These are phyloP conservation scores for Marsdenia floribunda DNA, from an alignment of 257 asterid genomes.

Conservation along the genomic window DNA sequence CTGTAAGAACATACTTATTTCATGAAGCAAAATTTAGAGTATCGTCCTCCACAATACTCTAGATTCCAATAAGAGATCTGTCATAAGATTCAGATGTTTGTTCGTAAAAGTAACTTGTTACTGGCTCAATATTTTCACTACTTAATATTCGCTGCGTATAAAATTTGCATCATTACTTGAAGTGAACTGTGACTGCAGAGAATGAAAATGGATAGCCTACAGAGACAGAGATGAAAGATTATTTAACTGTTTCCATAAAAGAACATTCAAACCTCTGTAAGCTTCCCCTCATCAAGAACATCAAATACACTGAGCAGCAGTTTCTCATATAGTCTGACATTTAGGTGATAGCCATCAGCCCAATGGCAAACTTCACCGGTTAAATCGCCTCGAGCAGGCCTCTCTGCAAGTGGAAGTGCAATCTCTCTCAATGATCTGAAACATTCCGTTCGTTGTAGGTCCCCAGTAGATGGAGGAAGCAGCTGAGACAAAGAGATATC, in stretches of 20 bases:
- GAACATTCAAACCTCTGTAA: conserved; percentile 74
- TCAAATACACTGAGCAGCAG: conserved; percentile 89
- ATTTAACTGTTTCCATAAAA: not conserved
- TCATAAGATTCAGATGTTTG: not conserved
- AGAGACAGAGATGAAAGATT: not conserved
- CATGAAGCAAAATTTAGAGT: conserved; percentile 1
- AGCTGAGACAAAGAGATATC: conserved; percentile 44
- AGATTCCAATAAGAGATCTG: not conserved
- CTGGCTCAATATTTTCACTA: not conserved
- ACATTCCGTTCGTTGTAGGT: conserved; percentile 84
- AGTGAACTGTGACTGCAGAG: not conserved
- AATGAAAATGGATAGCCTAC: not conserved
- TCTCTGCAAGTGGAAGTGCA: conserved; percentile 81
- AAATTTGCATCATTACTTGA: not conserved
- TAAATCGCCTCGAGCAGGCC: conserved; percentile 97
- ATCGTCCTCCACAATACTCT: not conserved
- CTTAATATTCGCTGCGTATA: not conserved
- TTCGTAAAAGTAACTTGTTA: not conserved
- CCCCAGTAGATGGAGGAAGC: conserved; percentile 82
- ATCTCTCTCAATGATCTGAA: conserved; percentile 81
- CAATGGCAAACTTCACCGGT: conserved; percentile 99
- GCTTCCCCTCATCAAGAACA: conserved; percentile 97
- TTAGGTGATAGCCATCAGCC: conserved; percentile 98
- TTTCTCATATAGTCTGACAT: conserved; percentile 87
- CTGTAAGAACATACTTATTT: not conserved